Base-by-base conservation (phyloP, 1,284 basidiomycete species). In the Ustilago vetiveriae region DNA sequence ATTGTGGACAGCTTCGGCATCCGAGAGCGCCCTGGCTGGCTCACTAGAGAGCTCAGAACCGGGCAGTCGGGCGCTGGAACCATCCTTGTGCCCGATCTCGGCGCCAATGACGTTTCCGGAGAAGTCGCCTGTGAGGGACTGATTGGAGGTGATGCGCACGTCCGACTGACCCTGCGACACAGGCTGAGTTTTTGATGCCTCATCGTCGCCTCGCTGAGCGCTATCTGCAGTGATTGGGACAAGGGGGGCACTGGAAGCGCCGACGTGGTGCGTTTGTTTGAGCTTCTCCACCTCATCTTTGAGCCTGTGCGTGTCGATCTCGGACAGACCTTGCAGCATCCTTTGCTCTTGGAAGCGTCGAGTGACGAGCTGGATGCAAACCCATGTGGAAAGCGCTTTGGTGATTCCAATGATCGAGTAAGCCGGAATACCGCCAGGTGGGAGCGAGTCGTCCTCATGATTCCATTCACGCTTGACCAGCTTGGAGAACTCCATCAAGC, bases 381-480 rank as follows among this genome's bases (percentile, higher is more conserved):
- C 69, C 76, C 76, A 79, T 11, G 68, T 67, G 27, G 65, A 60
- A 19, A 79, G 58, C 8, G 77, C 77, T 24, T 75, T 71, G 13
- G 72, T 74, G 37, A 78, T 57, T 21, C 50, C 52, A n/a, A 76
- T 39, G 35, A 67, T 62, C 14, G 67, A 71, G 51, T 76, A 79
- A 4, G 48, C 62, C 4, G 77, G 77, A 16, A 79, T 71, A 14
- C 77, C 77, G 4, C 77, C 77, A 1, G 77, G 77, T 0, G 77
- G 77, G 3, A 79, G 59, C 30, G 48, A 55, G 30, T 75, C 74
- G 40, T 67, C 65, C 21, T 66, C 37, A 9, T 58, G 57, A 30
- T 63, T 66, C 77, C 77, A 79, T 22, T 78, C 74, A 38, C 75
- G 66, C 55, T 74, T 66, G 38, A 79, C 72, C 9, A 79, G 64